Conservation (phyloP, 495 filamentous ascomycete species). For the Letharia columbiana region DNA sequence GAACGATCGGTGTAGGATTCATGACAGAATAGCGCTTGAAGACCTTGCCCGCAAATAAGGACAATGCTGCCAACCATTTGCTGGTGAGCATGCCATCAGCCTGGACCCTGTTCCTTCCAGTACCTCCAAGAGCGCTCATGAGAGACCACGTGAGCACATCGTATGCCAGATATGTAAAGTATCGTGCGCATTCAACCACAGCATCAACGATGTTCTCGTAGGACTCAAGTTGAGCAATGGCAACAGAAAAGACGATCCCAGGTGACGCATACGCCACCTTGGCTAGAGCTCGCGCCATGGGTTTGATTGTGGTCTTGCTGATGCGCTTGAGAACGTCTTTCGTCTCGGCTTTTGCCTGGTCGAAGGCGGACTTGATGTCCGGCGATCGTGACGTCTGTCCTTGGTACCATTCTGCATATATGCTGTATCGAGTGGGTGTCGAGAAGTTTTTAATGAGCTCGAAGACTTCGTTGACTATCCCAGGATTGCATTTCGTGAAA, state of each 20-base stretch:
- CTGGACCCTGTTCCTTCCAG: constrained; percentile 69
- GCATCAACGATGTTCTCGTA: constrained; percentile 90
- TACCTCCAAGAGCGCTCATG: constrained; percentile 67
- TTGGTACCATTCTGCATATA: constrained; percentile 89
- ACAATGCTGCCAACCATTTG: constrained; percentile 77
- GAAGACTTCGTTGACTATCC: constrained; percentile 76
- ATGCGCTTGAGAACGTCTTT: constrained; percentile 75
- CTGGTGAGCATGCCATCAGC: constrained; percentile 79
- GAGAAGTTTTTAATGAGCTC: constrained; percentile 70
- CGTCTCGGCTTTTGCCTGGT: constrained; percentile 65
- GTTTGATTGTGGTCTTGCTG: constrained; percentile 71
- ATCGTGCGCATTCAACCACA: constrained; percentile 85
- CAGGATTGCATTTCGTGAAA: constrained; percentile 70
- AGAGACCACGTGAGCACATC: constrained; percentile 86
- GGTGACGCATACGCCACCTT: constrained; percentile 82
- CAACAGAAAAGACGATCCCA: constrained; percentile 81
- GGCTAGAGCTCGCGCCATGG: constrained; percentile 75
- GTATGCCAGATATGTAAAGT: constrained; percentile 86
- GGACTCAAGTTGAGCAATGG: constrained; percentile 76
- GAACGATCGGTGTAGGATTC: constrained; percentile 76
- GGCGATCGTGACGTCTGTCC: constrained; percentile 66
- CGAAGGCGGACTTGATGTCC: constrained; percentile 72
- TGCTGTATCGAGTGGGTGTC: constrained; percentile 65
- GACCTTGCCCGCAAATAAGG: constrained; percentile 76
- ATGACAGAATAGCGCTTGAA: constrained; percentile 74